A percentile compares a stretch with the other conserved stretches of the same genome.
These are phyloP conservation scores for Setaria viridis DNA, from an alignment of 202 grass and related monocot species.

Conservation along the genomic window DNA sequence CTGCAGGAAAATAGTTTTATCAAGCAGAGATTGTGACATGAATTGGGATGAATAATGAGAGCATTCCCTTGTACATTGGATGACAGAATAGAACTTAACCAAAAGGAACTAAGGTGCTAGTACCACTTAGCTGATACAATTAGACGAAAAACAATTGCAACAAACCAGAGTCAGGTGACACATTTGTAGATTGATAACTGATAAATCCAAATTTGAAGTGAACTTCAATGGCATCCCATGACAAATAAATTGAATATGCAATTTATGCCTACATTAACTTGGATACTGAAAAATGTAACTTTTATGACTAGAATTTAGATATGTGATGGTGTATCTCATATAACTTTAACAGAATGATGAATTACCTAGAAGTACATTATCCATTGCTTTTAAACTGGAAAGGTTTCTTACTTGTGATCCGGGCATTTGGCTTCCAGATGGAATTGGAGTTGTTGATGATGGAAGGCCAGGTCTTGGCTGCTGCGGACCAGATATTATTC, in stretches of 20 bases:
- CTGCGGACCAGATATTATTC: conserved; percentile 52
- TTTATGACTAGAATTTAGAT: background rate
- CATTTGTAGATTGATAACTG: conserved; percentile 19
- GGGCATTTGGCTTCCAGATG: conserved; percentile 68
- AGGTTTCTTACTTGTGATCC: conserved; percentile 65
- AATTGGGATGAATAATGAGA: conserved; percentile 35
- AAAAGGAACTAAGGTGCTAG: conserved; percentile 20
- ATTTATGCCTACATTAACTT: background rate
- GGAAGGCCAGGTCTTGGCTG: conserved; percentile 67
- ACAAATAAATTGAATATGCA: conserved; percentile 1
- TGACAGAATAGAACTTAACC: conserved; percentile 10
- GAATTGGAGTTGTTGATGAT: conserved; percentile 57
- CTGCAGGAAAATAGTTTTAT: conserved; percentile 58
- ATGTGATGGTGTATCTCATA: conserved; percentile 20
- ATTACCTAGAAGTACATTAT: conserved; percentile 23
- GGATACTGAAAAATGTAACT: conserved; percentile 7
- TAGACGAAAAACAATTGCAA: background rate
- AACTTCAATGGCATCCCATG: background rate
- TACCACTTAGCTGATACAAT: background rate
- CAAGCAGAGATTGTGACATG: conserved; percentile 36
- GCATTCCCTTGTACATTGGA: conserved; percentile 29
- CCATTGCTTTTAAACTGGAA: conserved; percentile 16
- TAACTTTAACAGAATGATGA: conserved; percentile 34
- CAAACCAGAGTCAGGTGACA: background rate
- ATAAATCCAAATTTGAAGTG: conserved; percentile 27